Evolutionary conservation across 805 yeast species (phyloP), one percentile per base, ranked within the genome.

Genomic region (Starmerella scarabaei): DNA sequence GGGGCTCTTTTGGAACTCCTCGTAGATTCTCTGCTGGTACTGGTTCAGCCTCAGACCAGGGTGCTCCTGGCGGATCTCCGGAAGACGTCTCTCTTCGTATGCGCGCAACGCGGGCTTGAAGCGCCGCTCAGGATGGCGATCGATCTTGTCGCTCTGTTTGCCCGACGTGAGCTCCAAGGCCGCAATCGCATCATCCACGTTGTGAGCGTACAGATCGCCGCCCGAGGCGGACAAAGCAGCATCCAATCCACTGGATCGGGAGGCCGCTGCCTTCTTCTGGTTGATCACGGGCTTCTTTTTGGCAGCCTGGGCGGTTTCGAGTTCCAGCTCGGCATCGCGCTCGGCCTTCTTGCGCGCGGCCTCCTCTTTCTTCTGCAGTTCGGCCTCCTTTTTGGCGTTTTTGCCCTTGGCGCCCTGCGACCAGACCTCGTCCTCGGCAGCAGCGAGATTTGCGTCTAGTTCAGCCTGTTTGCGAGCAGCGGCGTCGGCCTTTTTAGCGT

Each of bases 101-200:
- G 81, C 83, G 11, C 73, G 67, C 41, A 66, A 66, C 0, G 93
- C 93, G 20, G 88, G 83, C 64, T 81, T 82, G 61, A 77, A 80
- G 55, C 94, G 72, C 61, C 93, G 73, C 64, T 82, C 94, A 8
- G 94, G 93, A 52, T 82, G 94, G 59, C 84, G 75, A 44, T 82
- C 94, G 38, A 82, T 66, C 44, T 52, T 54, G 30, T 48, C 55
- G 15, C 45, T 8, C 45, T 62, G 62, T 31, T 64, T 60, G 24
- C 77, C 77, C 34, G 65, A 71, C 11, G 85, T 70, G 58, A 82
- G 66, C 4, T 81, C 68, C 54, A 82, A 66, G 3, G 93, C 93
- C 39, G 80, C 83, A 46, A 82, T 63, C 2, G 88, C 91, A 53
- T 72, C 72, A 48, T 82, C 93, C 33, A 82, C 67, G 55, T 86